Base-by-base conservation (phyloP, 495 filamentous ascomycete species). In the Symbiotaphrina buchneri region DNA sequence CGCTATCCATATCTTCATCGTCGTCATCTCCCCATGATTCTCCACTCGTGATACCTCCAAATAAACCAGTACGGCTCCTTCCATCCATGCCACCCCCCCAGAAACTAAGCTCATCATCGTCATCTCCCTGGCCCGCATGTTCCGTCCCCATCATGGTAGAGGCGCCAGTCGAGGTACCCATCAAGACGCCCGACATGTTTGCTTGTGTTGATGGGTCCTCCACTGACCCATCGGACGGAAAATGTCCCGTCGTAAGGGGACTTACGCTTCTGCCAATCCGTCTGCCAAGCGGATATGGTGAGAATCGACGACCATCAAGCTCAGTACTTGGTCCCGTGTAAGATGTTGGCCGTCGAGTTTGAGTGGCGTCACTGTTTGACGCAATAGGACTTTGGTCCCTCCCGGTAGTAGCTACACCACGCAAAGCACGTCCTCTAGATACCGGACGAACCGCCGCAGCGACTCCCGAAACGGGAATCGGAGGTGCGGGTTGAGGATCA, bases 91-190 rank as follows among this genome's bases (percentile, higher is more conserved):
- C 53, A 13, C 61, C 53, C 23, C 71, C 71, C 64, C 73, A 77
- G 30, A 75, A 68, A 35, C 59, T 56, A 33, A 79, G 38, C 35
- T 76, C 62, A 38, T 49, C 57, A 15, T 65, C 62, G 26, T 65
- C 61, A n/a, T 65, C 67, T 1, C 57, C 57, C 7, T 59, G 61
- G 11, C 34, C 49, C n/a, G n/a, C n/a, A n/a, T n/a, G n/a, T 51
- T 39, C 21, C 44, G 34, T 25, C 40, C 27, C 26, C 44, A 26
- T 46, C 51, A 17, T 37, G 48, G 42, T 47, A 55, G 46, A 39
- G 6, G 38, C 34, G 4, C 27, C 33, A 5, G 41, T 7, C 34
- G 16, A 8, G 4, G 21, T 6, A 23, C 17, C 4, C 10, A 27
- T 28, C 27, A 15, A 30, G 27, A 30, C 8, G 27, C 14, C 8